Conservation (phyloP, 2,329 filamentous ascomycete species). For the Penicillium sp. region DNA sequence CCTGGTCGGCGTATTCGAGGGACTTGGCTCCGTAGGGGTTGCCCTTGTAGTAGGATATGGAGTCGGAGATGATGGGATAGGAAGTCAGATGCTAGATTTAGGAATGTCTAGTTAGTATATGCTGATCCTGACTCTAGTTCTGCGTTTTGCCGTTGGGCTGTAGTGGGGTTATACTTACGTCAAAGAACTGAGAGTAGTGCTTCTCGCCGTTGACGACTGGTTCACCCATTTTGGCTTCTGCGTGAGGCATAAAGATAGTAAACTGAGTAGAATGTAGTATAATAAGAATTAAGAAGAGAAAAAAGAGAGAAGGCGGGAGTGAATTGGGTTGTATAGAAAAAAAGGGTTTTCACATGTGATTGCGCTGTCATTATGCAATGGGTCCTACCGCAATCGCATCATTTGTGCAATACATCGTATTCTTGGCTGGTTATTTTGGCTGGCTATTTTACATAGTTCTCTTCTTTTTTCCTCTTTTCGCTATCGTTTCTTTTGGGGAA, state of each 20-base stretch:
- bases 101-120: constrained; percentile 19
- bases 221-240: constrained; percentile 44
- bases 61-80: constrained; percentile 79
- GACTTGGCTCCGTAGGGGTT: constrained; percentile 83
- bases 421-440: not conserved
- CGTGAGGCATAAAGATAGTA: constrained; percentile 46
- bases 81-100: constrained; percentile 69
- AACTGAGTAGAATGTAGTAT: not conserved
- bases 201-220: constrained; percentile 51
- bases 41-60: constrained; percentile 72
- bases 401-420: constrained; percentile 14
- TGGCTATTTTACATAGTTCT: not conserved
- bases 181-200: constrained; percentile 47
- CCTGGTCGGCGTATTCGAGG: constrained; percentile 68
- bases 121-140: not conserved
- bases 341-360: constrained; percentile 25
- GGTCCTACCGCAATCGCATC: constrained; percentile 16
- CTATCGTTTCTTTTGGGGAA: not conserved
- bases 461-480: not conserved
- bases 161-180: constrained; percentile 30
- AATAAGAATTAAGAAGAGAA: not conserved
- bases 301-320: not conserved
- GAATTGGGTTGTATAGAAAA: constrained; percentile 5
- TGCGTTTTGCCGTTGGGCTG: not conserved
- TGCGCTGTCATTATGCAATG: constrained; percentile 20